Evolutionary conservation across 495 filamentous ascomycete species (phyloP).

Genomic region (Aspergillus diversus): DNA sequence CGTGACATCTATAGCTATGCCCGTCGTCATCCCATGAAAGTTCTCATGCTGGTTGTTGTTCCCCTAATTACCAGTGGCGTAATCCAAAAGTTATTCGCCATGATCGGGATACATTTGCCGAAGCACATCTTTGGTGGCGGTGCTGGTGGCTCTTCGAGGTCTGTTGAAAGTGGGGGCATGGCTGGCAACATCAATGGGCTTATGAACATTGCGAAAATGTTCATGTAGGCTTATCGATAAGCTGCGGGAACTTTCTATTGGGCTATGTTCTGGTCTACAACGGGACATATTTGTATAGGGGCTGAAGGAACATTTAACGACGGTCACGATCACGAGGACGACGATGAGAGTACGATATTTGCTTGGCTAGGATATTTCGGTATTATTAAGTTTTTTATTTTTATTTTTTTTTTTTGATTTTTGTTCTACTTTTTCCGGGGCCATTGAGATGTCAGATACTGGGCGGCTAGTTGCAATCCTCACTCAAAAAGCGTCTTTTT

Average conservation of each 20-base stretch:
- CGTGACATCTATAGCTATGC: slow-evolving; percentile 77
- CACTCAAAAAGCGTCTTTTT: too few relatives aligned
- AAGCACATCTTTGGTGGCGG: slow-evolving; percentile 50
- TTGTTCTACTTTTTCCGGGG: background rate
- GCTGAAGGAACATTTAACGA: slow-evolving; percentile 11
- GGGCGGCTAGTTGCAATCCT: slow-evolving; percentile 23
- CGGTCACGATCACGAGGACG: slow-evolving; percentile 24
- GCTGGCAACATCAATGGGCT: slow-evolving; percentile 53
- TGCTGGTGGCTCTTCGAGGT: slow-evolving; percentile 28
- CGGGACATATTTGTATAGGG: background rate
- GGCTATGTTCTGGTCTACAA: background rate
- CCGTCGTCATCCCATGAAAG: slow-evolving; percentile 77
- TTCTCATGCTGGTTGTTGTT: slow-evolving; percentile 82
- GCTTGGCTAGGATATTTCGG: slow-evolving; percentile 13
- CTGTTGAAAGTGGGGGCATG: slow-evolving; percentile 37
- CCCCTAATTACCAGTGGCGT: slow-evolving; percentile 83
- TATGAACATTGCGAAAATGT: slow-evolving; percentile 66
- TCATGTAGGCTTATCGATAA: slow-evolving; percentile 44
- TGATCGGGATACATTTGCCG: slow-evolving; percentile 78
- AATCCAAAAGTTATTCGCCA: slow-evolving; percentile 68
- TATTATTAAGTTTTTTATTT: too few relatives aligned
- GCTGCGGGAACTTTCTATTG: background rate
- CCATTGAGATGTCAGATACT: slow-evolving; percentile 9
- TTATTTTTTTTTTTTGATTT: background rate
- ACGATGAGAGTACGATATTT: slow-evolving; percentile 17